phyloP scores from a whole-genome alignment of 169 alveolate genomes.

The Cryptosporidium meleagridis region DNA sequence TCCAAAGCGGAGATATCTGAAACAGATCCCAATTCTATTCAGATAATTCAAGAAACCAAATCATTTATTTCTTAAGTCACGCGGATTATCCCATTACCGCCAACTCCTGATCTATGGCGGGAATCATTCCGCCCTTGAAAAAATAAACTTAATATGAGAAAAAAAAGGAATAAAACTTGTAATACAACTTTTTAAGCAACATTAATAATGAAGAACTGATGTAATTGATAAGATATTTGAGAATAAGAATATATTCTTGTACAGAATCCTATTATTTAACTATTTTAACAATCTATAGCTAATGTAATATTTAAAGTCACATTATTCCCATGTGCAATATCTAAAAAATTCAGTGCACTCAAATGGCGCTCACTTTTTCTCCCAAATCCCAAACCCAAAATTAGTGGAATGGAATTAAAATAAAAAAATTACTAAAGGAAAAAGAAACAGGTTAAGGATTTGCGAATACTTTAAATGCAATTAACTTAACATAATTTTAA shows the following conservation, averaged over 20 bases:
- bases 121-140: not conserved
- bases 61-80: not conserved
- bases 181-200: no score
- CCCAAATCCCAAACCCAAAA: conserved; percentile 54
- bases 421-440: conserved; percentile 10
- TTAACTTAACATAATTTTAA: not conserved
- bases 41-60: not conserved
- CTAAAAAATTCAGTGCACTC: conserved; percentile 40
- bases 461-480: not conserved
- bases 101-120: not conserved
- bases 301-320: not conserved
- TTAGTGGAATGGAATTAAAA: not conserved
- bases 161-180: no score
- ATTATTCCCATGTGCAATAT: conserved; percentile 3
- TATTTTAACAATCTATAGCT: not conserved
- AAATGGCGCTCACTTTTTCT: conserved; percentile 42
- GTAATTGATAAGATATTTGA: not conserved
- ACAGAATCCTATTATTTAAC: not conserved
- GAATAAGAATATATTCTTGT: not conserved
- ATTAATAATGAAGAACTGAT: not conserved
- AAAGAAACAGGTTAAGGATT: conserved; percentile 2
- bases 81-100: not conserved
- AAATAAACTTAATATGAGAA: not conserved
- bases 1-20: not conserved
- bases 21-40: not conserved